A percentile compares a stretch with the other conserved stretches of the same genome.
phyloP scores from a whole-genome alignment of 2,329 filamentous ascomycete genomes.

The Penicillium crustosum region DNA sequence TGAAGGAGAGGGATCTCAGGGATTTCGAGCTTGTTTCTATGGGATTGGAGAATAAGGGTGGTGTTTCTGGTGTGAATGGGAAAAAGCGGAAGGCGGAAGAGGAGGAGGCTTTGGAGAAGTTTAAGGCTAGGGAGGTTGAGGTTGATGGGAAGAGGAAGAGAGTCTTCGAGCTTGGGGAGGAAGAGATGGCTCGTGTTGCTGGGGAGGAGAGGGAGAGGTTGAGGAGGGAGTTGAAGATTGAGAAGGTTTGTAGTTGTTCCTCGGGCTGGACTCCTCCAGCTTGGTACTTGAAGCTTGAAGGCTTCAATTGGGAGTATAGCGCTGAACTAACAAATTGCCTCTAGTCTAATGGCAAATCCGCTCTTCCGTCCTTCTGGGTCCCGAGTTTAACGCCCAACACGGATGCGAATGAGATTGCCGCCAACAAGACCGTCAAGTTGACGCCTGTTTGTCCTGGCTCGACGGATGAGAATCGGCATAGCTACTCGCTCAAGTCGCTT shows the following conservation, averaged over 20 bases:
- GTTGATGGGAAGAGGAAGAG: constrained; percentile 57
- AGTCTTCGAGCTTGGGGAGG: constrained; percentile 77
- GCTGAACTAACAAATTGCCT: constrained; percentile 2
- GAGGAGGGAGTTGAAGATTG: constrained; percentile 67
- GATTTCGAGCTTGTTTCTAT: constrained; percentile 87
- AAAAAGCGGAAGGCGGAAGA: constrained; percentile 11
- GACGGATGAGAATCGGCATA: constrained; percentile 63
- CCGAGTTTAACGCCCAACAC: constrained; percentile 74
- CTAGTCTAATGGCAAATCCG: constrained; percentile 57
- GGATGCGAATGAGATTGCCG: constrained; percentile 56
- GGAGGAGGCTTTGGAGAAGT: constrained; percentile 21
- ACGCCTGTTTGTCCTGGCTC: constrained; percentile 77
- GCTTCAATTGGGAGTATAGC: background rate
- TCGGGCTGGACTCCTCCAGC: background rate
- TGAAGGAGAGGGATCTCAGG: constrained; percentile 65
- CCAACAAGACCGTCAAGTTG: constrained; percentile 63
- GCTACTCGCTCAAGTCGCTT: constrained; percentile 74
- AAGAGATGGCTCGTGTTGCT: constrained; percentile 70
- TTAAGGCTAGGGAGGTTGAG: constrained; percentile 29
- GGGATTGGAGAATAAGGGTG: constrained; percentile 50
- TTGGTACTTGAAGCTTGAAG: too few relatives aligned
- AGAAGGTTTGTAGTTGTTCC: constrained; percentile 55
- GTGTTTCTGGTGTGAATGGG: background rate
- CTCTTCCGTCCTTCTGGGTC: constrained; percentile 88
- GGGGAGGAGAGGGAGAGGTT: constrained; percentile 68